Evolutionary conservation across 2,329 filamentous ascomycete species (phyloP).

Genomic region (Cytospora schulzeri): DNA sequence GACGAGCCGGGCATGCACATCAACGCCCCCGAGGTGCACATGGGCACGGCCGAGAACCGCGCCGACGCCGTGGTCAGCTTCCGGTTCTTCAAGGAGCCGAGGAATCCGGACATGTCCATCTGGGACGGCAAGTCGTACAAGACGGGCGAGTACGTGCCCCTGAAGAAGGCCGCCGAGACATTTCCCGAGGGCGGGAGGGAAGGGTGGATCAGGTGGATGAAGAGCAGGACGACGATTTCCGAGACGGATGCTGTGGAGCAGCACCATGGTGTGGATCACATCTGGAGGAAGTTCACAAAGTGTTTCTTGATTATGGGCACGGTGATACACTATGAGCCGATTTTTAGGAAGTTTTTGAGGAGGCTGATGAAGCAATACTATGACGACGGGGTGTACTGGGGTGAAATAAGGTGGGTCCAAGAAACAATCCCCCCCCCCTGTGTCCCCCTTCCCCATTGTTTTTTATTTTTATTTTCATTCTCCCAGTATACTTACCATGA

Average conservation of each 20-base stretch:
- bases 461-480: no score
- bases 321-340: conserved; percentile 86
- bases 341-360: conserved; percentile 76
- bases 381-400: conserved; percentile 83
- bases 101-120: conserved; percentile 49
- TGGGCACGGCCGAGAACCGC: conserved; percentile 56
- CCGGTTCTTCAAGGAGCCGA: conserved; percentile 52
- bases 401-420: conserved; percentile 64
- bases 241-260: conserved; percentile 74
- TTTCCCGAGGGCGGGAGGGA: conserved; percentile 73
- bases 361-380: conserved; percentile 70
- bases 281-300: conserved; percentile 80
- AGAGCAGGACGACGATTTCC: conserved; percentile 70
- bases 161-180: conserved; percentile 65
- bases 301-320: conserved; percentile 74
- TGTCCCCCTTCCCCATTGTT: background rate
- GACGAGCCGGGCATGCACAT: conserved; percentile 75
- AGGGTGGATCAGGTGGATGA: conserved; percentile 79
- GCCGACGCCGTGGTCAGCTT: conserved; percentile 63
- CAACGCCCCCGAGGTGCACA: conserved; percentile 54
- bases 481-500: background rate
- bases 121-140: conserved; percentile 67
- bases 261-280: conserved; percentile 78
- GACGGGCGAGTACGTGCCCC: conserved; percentile 58
- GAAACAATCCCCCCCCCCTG: background rate